A percentile compares a stretch with the other conserved stretches of the same genome.
phyloP scores from a whole-genome alignment of 495 filamentous ascomycete species.

The Sordaria brevicollis region DNA sequence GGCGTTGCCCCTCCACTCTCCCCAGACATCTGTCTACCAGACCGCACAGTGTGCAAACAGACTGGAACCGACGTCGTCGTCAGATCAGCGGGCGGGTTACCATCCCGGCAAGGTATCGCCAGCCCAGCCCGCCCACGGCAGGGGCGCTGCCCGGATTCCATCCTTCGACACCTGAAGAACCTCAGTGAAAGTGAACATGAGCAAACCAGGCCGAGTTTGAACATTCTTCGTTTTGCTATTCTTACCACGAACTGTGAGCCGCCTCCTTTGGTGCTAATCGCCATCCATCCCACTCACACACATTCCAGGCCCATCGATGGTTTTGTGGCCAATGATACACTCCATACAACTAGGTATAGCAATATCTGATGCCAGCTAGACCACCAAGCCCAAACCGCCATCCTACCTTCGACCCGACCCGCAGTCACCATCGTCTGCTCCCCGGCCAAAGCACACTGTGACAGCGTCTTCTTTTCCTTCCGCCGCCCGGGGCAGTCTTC shows the following conservation, averaged over 20 bases:
- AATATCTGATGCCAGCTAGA: neutral
- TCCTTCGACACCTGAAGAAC: neutral
- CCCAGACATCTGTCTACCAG: neutral
- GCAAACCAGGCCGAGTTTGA: neutral
- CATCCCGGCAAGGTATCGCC: neutral
- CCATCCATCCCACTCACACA: neutral
- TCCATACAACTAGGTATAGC: neutral
- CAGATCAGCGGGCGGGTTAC: neutral
- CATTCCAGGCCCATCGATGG: neutral
- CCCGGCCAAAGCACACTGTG: neutral
- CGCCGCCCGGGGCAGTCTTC: neutral
- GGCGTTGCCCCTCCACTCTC: neutral
- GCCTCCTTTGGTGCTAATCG: neutral
- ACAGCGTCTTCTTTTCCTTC: neutral
- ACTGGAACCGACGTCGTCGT: neutral
- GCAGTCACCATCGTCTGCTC: neutral
- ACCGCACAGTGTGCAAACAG: neutral
- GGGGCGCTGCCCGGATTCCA: neutral
- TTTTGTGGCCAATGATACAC: neutral
- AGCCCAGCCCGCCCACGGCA: neutral
- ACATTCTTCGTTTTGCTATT: neutral
- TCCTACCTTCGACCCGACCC: neutral
- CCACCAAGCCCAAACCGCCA: neutral
- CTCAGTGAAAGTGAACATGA: neutral
- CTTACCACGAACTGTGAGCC: neutral